Evolutionary conservation across 495 filamentous ascomycete species (phyloP).

Genomic region (Tuber borchii): DNA sequence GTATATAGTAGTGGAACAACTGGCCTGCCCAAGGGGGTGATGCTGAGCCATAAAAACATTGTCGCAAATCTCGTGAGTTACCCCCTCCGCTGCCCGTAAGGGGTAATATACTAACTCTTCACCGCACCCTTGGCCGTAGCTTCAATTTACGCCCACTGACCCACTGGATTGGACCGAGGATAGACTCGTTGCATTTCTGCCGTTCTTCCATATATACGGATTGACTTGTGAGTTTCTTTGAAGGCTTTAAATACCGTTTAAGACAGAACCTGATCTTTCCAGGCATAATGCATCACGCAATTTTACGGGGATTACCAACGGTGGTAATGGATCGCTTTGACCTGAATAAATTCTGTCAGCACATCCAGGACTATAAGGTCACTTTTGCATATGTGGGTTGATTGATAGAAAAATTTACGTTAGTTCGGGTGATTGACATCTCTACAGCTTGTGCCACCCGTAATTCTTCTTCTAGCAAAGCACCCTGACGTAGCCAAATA

Average conservation of each 20-base stretch:
- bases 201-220: slow-evolving; percentile 93
- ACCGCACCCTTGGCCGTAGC: slow-evolving; percentile 26
- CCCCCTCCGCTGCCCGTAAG: not conserved
- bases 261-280: slow-evolving; percentile 23
- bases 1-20: slow-evolving; percentile 89
- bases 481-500: slow-evolving; percentile 69
- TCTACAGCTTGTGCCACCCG: slow-evolving; percentile 63
- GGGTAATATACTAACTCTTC: slow-evolving; percentile 17
- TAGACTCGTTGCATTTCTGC: slow-evolving; percentile 68
- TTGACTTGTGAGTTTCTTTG: slow-evolving; percentile 29
- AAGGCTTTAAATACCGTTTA: not conserved
- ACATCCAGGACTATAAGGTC: slow-evolving; percentile 66
- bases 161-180: slow-evolving; percentile 48
- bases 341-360: slow-evolving; percentile 65
- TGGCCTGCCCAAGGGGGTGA: slow-evolving; percentile 87
- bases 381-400: slow-evolving; percentile 61
- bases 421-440: not conserved
- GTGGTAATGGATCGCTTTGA: slow-evolving; percentile 82
- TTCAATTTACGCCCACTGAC: slow-evolving; percentile 34
- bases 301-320: slow-evolving; percentile 62
- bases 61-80: slow-evolving; percentile 59
- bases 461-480: slow-evolving; percentile 74
- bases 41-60: slow-evolving; percentile 76
- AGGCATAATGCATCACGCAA: slow-evolving; percentile 50
- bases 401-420: not conserved